Evolutionary conservation across 306 rosid species (phyloP).

Genomic region (Cicer yamashitae): DNA sequence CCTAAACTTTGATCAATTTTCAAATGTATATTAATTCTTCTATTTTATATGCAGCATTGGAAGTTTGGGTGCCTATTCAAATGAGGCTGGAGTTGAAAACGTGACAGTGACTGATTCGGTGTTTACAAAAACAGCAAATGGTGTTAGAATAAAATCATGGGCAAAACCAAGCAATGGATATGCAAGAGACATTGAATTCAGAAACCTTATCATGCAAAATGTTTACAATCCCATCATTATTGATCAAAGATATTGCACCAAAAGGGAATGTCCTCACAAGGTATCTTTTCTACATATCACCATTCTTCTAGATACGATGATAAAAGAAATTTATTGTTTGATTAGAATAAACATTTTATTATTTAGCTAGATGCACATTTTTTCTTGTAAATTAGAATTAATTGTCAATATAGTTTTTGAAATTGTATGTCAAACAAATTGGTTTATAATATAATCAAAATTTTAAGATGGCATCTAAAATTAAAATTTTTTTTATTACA

Average conservation of each 20-base stretch:
- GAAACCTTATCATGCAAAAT: constrained; percentile 50
- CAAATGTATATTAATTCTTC: neutral
- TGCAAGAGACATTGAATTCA: constrained; percentile 38
- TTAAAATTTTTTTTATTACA: too few species aligned
- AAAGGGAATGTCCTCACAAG: constrained; percentile 38
- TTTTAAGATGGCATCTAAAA: too few species aligned
- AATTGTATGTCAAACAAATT: too few species aligned
- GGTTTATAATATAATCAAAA: too few species aligned
- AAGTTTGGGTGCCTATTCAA: constrained; percentile 37
- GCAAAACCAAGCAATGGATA: constrained; percentile 52
- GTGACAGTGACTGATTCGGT: constrained; percentile 44
- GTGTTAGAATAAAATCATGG: constrained; percentile 52
- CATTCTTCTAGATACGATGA: too few species aligned
- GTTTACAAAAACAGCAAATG: constrained; percentile 45
- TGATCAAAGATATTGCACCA: constrained; percentile 52
- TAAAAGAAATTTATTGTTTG: too few species aligned
- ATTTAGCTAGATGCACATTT: too few species aligned
- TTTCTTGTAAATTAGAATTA: too few species aligned
- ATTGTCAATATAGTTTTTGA: too few species aligned
- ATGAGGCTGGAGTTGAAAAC: constrained; percentile 51
- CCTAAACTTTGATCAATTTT: too few species aligned
- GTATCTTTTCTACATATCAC: neutral
- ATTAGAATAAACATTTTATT: too few species aligned
- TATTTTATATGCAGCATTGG: constrained; percentile 43
- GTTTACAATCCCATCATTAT: constrained; percentile 51